Evolutionary conservation across 2,329 filamentous ascomycete species (phyloP), one percentile per base, ranked within the genome.

Genomic region (Aphanoascus verrucosus): DNA sequence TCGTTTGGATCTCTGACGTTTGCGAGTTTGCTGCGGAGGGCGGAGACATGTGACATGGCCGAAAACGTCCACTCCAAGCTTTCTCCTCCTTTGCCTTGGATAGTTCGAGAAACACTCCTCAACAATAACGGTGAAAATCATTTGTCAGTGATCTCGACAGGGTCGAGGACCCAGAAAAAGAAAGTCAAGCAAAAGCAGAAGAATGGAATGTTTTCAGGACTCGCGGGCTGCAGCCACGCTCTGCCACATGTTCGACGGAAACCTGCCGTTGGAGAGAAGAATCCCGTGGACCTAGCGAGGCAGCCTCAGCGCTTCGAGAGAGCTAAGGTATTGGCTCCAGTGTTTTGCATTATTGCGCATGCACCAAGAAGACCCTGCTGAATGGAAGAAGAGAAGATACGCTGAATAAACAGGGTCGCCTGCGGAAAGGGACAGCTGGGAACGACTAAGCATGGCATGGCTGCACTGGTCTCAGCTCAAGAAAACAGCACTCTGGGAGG

Each of bases 191-290:
- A 9, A 11, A 19, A 35, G 12, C 32, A 43, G 28, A 38, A 38
- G 9, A 28, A 11, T 35, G 31, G 11, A 28, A 40, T 14, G 32
- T 35, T n/a, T 6, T 34, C 23, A 35, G 17, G 17, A 31, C 31
- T 37, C 6, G 32, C 31, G 17, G 5, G 31, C n/a, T 19, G 17
- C 44, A 35, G 44, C 44, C 31, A 48, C 12, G 32, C 5, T 34
- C 37, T 42, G 48, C 48, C 48, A 50, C 48, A 50, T 50, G 48
- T 50, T 35, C 48, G 19, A 42, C 31, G 48, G 38, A 42, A 35
- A 34, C 37, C 23, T 28, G 23, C 28, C 38, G 37, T 42, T 42
- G 28, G 28, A 7, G 48, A 34, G 5, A 31, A 17, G n/a, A 28
- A 23, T 43, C 23, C 48, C 48, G 37, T 43, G 48, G 28, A 17